A percentile compares a stretch with the other conserved stretches of the same genome.
phyloP scores from a whole-genome alignment of 495 filamentous ascomycete species.

The Lophiotrema nucula region DNA sequence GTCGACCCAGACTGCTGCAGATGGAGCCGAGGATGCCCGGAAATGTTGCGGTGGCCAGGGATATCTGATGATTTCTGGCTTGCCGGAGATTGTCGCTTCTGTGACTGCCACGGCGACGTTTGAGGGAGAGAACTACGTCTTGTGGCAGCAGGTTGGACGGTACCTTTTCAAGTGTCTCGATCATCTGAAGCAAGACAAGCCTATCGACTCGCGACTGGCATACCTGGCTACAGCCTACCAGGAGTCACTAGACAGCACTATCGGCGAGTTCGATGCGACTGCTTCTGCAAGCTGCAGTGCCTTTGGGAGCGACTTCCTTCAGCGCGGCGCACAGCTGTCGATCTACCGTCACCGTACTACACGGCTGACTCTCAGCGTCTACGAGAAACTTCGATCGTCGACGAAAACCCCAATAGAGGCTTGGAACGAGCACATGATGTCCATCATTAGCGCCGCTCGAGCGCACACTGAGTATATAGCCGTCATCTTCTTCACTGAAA shows the following conservation, averaged over 20 bases:
- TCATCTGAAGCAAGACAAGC: neutral
- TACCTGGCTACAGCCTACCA: constrained; percentile 6
- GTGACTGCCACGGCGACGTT: constrained; percentile 26
- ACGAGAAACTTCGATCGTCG: constrained; percentile 1
- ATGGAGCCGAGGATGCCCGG: constrained; percentile 17
- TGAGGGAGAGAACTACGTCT: constrained; percentile 29
- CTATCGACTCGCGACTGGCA: constrained; percentile 1
- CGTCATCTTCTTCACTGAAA: constrained; percentile 1
- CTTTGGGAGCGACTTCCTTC: constrained; percentile 6
- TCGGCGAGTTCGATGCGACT: too few relatives aligned
- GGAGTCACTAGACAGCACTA: too few relatives aligned
- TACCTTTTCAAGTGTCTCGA: constrained; percentile 21
- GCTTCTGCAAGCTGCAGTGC: too few relatives aligned
- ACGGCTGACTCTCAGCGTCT: constrained; percentile 1
- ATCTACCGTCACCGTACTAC: constrained; percentile 18
- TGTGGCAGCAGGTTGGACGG: constrained; percentile 18
- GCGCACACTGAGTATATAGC: constrained; percentile 17
- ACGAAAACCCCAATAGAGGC: constrained; percentile 2
- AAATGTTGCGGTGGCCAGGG: constrained; percentile 23
- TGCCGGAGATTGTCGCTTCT: constrained; percentile 22
- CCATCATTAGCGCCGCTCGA: constrained; percentile 13
- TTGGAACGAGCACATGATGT: constrained; percentile 24
- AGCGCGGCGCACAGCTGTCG: constrained; percentile 10
- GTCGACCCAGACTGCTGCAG: constrained; percentile 11
- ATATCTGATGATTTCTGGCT: constrained; percentile 28